A percentile compares a stretch with the other conserved stretches of the same genome.
Evolutionary conservation across 495 filamentous ascomycete genomes (phyloP).

Genomic region (Massariosphaeria phaeospora): DNA sequence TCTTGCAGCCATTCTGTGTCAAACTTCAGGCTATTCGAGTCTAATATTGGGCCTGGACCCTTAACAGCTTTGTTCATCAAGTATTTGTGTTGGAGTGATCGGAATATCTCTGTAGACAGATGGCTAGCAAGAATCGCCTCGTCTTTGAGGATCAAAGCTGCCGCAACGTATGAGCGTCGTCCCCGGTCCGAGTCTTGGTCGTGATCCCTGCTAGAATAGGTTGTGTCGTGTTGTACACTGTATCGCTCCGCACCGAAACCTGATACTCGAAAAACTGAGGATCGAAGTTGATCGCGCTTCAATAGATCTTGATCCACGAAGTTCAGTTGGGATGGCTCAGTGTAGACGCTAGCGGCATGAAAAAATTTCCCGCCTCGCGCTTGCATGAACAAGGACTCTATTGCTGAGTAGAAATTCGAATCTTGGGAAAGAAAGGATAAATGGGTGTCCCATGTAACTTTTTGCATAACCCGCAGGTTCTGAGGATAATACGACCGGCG

Average conservation of each 20-base stretch:
- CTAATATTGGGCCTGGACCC: not conserved
- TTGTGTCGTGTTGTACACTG: slow-evolving; percentile 38
- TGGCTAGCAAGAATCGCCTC: not conserved
- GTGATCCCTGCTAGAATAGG: slow-evolving; percentile 32
- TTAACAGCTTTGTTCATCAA: not conserved
- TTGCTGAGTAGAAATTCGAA: not conserved
- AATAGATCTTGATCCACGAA: slow-evolving; percentile 1
- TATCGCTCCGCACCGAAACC: slow-evolving; percentile 53
- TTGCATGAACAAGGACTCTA: not conserved
- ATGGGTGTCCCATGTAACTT: slow-evolving; percentile 1
- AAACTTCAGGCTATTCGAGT: not conserved
- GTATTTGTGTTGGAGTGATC: not conserved
- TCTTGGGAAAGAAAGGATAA: slow-evolving; percentile 12
- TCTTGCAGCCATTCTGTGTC: slow-evolving; percentile 5
- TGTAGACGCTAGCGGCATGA: not conserved
- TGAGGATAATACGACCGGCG: slow-evolving; percentile 53
- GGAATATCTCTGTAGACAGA: not conserved
- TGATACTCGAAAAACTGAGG: slow-evolving; percentile 41
- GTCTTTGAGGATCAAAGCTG: slow-evolving; percentile 2
- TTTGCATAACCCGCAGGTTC: slow-evolving; percentile 18
- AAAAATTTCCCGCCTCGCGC: not conserved
- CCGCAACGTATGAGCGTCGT: slow-evolving; percentile 3
- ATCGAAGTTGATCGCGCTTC: slow-evolving; percentile 4
- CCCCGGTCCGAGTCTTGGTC: not conserved
- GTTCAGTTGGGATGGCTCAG: not conserved